These are phyloP conservation scores for Dinochytrium kinnereticum DNA, from an alignment of 371 early-diverging fungal species.

Conservation along the genomic window DNA sequence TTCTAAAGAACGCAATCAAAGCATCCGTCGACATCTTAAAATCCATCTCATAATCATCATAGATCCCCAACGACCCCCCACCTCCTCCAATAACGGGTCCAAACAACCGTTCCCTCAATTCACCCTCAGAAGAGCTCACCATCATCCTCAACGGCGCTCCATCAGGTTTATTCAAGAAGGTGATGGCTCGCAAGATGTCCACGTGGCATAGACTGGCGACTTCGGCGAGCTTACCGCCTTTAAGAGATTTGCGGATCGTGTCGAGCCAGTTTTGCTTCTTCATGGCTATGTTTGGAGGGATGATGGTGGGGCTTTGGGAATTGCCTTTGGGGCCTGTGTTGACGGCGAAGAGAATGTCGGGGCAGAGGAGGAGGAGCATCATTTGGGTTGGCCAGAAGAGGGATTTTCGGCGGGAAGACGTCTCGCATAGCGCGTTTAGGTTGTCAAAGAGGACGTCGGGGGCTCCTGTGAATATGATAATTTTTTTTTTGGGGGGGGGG, in stretches of 20 bases:
- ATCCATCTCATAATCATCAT: slow-evolving; percentile 63
- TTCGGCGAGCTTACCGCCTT: slow-evolving; percentile 57
- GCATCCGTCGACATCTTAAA: slow-evolving; percentile 74
- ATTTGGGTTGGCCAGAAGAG: slow-evolving; percentile 86
- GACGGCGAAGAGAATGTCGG: slow-evolving; percentile 67
- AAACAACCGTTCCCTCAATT: slow-evolving; percentile 60
- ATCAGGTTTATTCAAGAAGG: slow-evolving; percentile 70
- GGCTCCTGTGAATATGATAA: slow-evolving; percentile 24
- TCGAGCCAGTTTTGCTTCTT: slow-evolving; percentile 72
- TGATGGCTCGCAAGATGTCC: slow-evolving; percentile 79
- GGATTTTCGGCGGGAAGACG: slow-evolving; percentile 62
- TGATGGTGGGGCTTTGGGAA: slow-evolving; percentile 3
- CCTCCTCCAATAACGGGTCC: neutral
- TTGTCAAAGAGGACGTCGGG: slow-evolving; percentile 79
- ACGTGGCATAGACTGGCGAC: slow-evolving; percentile 78
- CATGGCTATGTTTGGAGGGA: slow-evolving; percentile 27
- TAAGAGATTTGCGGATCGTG: slow-evolving; percentile 66
- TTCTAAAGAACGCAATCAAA: slow-evolving; percentile 74
- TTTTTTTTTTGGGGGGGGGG: slow-evolving; percentile 6
- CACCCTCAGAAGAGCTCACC: slow-evolving; percentile 76
- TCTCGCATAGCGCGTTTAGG: slow-evolving; percentile 73
- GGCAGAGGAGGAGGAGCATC: slow-evolving; percentile 79
- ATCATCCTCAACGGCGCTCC: slow-evolving; percentile 68
- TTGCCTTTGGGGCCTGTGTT: slow-evolving; percentile 11
- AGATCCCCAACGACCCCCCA: too few relatives aligned